phyloP scores from a whole-genome alignment of 495 filamentous ascomycete species.

The Neurospora sp. region DNA sequence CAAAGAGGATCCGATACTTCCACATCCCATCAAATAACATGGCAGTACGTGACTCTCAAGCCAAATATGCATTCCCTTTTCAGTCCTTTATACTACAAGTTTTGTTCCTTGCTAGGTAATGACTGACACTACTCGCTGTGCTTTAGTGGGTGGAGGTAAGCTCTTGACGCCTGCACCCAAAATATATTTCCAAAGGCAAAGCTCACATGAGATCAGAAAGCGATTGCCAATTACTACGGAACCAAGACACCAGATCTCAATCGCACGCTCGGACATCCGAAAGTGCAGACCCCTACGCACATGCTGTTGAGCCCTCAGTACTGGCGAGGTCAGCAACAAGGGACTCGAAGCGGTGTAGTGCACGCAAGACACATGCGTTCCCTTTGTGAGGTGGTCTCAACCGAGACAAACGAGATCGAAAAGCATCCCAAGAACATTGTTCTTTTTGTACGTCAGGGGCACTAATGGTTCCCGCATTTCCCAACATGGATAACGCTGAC shows the following conservation, averaged over 20 bases:
- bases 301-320: slow-evolving; percentile 21
- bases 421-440: slow-evolving; percentile 24
- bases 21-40: slow-evolving; percentile 16
- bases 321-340: slow-evolving; percentile 23
- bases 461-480: neutral
- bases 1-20: slow-evolving; percentile 9
- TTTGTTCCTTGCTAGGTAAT: neutral
- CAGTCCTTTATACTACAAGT: too few species aligned
- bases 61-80: neutral
- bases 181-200: neutral
- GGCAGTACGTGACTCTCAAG: slow-evolving; percentile 2
- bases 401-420: slow-evolving; percentile 9
- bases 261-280: neutral
- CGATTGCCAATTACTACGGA: slow-evolving; percentile 13
- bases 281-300: neutral
- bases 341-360: slow-evolving; percentile 11
- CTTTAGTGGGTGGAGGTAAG: slow-evolving; percentile 14
- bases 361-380: slow-evolving; percentile 32
- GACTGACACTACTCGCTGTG: neutral
- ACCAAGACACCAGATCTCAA: slow-evolving; percentile 1
- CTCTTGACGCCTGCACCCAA: neutral
- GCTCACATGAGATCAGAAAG: slow-evolving; percentile 4
- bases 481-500: neutral
- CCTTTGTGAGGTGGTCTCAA: slow-evolving; percentile 21
- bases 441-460: slow-evolving; percentile 22